Conservation (phyloP, 257 asterid genomes). For the Striga asiatica region DNA sequence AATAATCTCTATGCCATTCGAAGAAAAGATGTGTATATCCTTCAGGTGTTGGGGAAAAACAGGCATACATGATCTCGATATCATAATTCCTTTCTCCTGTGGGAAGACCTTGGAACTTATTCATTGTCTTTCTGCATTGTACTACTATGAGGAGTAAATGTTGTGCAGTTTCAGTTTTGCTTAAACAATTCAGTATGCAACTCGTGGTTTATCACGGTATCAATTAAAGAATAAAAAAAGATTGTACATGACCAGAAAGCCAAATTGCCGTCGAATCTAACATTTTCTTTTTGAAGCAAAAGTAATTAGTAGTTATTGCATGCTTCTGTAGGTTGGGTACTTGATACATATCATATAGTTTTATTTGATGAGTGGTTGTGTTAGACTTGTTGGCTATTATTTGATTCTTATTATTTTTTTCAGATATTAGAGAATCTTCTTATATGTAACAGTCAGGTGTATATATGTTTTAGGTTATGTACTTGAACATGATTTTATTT, state of each 20-base stretch:
- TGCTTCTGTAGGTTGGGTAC: too few species aligned
- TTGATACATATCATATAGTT: too few species aligned
- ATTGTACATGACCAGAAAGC: too few species aligned
- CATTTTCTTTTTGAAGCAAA: too few species aligned
- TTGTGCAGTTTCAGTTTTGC: too few species aligned
- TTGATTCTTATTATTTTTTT: neutral
- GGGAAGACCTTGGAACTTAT: neutral
- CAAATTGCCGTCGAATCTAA: too few species aligned
- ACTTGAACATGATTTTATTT: neutral
- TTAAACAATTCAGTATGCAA: too few species aligned
- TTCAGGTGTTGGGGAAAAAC: conserved; percentile 1
- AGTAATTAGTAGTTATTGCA: too few species aligned
- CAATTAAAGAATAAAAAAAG: too few species aligned
- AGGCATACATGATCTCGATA: neutral
- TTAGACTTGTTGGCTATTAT: neutral
- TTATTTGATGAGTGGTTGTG: too few species aligned
- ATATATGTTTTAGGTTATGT: neutral
- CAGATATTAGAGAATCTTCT: neutral
- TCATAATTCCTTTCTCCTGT: neutral
- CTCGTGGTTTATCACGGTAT: too few species aligned
- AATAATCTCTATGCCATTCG: conserved; percentile 11
- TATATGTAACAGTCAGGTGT: neutral
- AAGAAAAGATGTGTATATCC: neutral
- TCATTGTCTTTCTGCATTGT: neutral
- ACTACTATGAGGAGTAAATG: too few species aligned